Percentiles rank a stretch among this genome's conserved stretches.
Evolutionary conservation across 2,329 filamentous ascomycete species (phyloP).

Genomic region (Ophiostoma triangulosporum): DNA sequence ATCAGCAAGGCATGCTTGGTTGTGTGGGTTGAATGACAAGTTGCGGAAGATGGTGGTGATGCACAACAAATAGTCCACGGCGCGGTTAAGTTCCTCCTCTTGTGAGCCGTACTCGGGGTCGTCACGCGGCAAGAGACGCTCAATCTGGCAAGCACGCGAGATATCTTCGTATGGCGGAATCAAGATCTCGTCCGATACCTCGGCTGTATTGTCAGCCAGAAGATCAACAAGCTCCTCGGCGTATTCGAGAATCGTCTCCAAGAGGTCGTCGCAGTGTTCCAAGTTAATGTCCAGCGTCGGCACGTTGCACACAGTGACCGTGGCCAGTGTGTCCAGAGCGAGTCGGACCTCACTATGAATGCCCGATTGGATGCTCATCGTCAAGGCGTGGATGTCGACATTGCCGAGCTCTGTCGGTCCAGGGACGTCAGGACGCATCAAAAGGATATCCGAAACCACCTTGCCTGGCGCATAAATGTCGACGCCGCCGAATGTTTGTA

Average conservation of each 20-base stretch:
- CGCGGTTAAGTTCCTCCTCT: slow-evolving; percentile 71
- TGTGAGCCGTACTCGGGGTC: slow-evolving; percentile 59
- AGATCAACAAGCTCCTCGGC: slow-evolving; percentile 78
- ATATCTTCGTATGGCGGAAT: slow-evolving; percentile 81
- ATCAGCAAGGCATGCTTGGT: slow-evolving; percentile 62
- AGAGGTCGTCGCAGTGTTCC: slow-evolving; percentile 68
- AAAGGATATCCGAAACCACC: slow-evolving; percentile 52
- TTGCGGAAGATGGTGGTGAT: slow-evolving; percentile 89
- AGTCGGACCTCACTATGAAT: slow-evolving; percentile 81
- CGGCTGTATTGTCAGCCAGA: slow-evolving; percentile 70
- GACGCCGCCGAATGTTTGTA: slow-evolving; percentile 57
- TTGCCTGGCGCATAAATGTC: slow-evolving; percentile 51
- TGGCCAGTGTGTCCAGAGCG: slow-evolving; percentile 71
- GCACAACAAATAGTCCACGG: slow-evolving; percentile 76
- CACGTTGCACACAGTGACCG: slow-evolving; percentile 48
- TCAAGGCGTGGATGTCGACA: slow-evolving; percentile 82
- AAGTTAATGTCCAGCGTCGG: slow-evolving; percentile 54
- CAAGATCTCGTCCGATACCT: slow-evolving; percentile 76
- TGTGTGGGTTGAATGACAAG: slow-evolving; percentile 67
- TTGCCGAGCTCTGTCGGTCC: slow-evolving; percentile 64
- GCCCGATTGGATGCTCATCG: slow-evolving; percentile 77
- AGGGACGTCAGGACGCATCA: slow-evolving; percentile 62
- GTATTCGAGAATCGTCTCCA: slow-evolving; percentile 80
- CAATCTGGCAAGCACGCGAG: slow-evolving; percentile 60
- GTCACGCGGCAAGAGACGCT: slow-evolving; percentile 59